A percentile compares a stretch with the other conserved stretches of the same genome.
phyloP scores from a whole-genome alignment of 2,329 filamentous ascomycete species.

The Gnomoniopsis smithogilvyi region DNA sequence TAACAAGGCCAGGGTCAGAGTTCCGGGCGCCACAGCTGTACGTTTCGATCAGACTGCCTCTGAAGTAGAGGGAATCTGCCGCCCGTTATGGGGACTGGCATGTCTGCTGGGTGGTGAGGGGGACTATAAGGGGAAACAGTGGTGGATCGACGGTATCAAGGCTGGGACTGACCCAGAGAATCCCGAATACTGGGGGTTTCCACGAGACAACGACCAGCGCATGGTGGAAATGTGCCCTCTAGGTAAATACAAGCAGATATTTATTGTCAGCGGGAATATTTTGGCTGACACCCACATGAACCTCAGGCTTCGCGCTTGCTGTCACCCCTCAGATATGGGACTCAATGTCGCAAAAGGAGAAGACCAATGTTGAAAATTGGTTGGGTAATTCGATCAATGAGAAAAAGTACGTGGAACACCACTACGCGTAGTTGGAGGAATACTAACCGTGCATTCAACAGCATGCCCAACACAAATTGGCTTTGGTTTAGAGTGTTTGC shows the following conservation, averaged over 20 bases:
- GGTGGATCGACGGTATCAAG: conserved; percentile 68
- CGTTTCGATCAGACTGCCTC: conserved; percentile 75
- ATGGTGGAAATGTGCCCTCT: conserved; percentile 86
- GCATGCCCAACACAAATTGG: conserved; percentile 68
- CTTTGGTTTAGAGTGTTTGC: conserved; percentile 85
- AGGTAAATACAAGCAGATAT: conserved; percentile 34
- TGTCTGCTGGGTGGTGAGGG: conserved; percentile 67
- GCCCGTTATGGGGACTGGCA: conserved; percentile 73
- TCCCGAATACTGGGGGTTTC: conserved; percentile 74
- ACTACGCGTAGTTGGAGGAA: background rate
- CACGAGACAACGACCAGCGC: conserved; percentile 72
- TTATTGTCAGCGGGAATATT: background rate
- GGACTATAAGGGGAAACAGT: conserved; percentile 58
- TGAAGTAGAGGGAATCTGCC: conserved; percentile 72
- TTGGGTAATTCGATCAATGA: conserved; percentile 73
- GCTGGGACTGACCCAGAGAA: conserved; percentile 67
- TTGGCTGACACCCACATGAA: background rate
- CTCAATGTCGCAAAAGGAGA: conserved; percentile 59
- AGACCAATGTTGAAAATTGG: conserved; percentile 66
- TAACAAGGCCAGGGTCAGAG: conserved; percentile 60
- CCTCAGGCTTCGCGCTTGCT: conserved; percentile 62
- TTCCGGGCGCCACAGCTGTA: conserved; percentile 68
- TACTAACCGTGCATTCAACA: conserved; percentile 42
- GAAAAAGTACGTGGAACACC: conserved; percentile 52
- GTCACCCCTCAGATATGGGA: conserved; percentile 67